Base-by-base conservation (phyloP, 768 basidiomycete species). In the Calocybe cyanea region DNA sequence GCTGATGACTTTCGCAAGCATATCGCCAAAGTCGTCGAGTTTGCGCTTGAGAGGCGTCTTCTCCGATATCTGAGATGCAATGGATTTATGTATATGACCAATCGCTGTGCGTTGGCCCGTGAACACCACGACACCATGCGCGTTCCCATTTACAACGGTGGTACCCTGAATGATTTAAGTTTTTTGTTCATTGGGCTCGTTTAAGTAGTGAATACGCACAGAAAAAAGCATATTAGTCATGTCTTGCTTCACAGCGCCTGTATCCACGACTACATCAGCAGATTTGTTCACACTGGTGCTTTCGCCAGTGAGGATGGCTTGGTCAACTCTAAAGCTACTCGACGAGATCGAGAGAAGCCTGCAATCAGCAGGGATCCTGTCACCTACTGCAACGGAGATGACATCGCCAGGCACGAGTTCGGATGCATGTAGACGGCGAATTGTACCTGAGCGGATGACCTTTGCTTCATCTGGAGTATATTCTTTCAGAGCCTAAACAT, bases 41-140 rank as follows among this genome's bases (percentile, higher is more conserved):
- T 97, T 97, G 51, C 90, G 85, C 67, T 99, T 99, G 41, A 99
- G 70, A 0, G 95, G 95, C 0, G 95, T 99, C 76, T 98, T 97
- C 57, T 97, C 94, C 44, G 76, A 82, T 54, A 94, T 94, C 63
- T 95, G 92, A 24, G 85, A 78, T 5, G 89, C 81, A 63, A 99
- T 99, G 36, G 92, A 95, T 57, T 91, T 88, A 73, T 99, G 95
- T 53, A 99, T 98, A 59, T 95, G 86, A 21, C 95, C 95, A 55
- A 99, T 92, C 38, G 95, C 95, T 14, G 95, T 97, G 45, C 78
- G 71, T 52, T 80, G 65, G 28, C 95, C 95, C 2, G 90, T 98
- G 55, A 81, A 84, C 7, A 90, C 83, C 15, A 97, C 95, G 43
- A 98, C 62, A 13, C 95, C 95, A 41, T 73, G 80, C 2, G 89